Percentiles rank a stretch among this genome's conserved stretches.
These are phyloP conservation scores for Spinacia oleracea DNA, from an alignment of 179 eudicot genomes.

Conservation along the genomic window DNA sequence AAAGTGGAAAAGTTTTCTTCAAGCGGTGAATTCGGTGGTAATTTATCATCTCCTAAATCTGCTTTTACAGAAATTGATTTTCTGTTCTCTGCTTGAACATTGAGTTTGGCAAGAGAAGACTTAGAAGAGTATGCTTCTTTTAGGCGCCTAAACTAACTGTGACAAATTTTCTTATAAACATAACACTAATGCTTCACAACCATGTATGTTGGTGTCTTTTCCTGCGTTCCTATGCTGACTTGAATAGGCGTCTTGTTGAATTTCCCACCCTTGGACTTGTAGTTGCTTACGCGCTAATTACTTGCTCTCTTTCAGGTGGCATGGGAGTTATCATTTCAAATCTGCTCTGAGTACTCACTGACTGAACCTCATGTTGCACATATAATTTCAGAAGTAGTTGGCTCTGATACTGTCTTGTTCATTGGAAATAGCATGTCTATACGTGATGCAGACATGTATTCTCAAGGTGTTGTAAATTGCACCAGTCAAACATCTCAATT, in stretches of 20 bases:
- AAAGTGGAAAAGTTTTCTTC: slow-evolving; percentile 57
- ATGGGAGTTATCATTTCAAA: slow-evolving; percentile 70
- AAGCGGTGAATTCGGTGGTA: slow-evolving; percentile 66
- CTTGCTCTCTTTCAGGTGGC: slow-evolving; percentile 55
- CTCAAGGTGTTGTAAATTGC: slow-evolving; percentile 45
- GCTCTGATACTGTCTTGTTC: slow-evolving; percentile 67
- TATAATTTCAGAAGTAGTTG: slow-evolving; percentile 52
- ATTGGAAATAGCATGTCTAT: slow-evolving; percentile 94
- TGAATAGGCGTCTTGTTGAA: background rate
- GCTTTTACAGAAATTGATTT: background rate
- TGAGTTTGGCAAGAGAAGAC: slow-evolving; percentile 1
- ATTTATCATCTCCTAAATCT: slow-evolving; percentile 1
- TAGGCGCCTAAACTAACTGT: background rate
- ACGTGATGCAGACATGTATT: slow-evolving; percentile 94
- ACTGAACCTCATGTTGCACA: slow-evolving; percentile 88
- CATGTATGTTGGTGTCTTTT: slow-evolving; percentile 9
- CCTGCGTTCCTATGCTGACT: background rate
- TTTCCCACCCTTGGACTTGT: background rate
- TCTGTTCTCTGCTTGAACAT: slow-evolving; percentile 10
- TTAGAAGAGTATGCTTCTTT: no score
- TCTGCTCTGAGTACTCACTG: slow-evolving; percentile 58
- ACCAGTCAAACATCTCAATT: slow-evolving; percentile 30
- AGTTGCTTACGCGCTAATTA: slow-evolving; percentile 10
- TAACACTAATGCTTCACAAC: background rate
- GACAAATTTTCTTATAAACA: background rate